phyloP scores from a whole-genome alignment of 352 stramenopile species.

The Phytophthora syringae region DNA sequence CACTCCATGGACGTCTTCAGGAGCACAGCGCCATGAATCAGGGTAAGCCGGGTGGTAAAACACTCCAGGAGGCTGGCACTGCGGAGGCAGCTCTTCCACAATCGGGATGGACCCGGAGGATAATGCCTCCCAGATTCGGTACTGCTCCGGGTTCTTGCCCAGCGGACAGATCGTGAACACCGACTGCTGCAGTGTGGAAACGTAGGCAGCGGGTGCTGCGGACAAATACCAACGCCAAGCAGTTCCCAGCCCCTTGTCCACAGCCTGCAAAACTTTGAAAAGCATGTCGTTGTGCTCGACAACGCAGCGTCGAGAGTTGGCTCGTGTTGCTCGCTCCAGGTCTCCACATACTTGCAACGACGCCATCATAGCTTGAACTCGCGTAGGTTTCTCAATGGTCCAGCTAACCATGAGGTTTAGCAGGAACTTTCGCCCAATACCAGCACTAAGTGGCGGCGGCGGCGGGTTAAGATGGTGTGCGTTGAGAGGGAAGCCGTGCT shows the following conservation, averaged over 20 bases:
- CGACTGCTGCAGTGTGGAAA: slow-evolving; percentile 61
- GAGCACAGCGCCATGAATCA: slow-evolving; percentile 58
- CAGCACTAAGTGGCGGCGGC: slow-evolving; percentile 13
- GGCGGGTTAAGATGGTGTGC: slow-evolving; percentile 40
- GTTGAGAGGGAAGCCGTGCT: slow-evolving; percentile 69
- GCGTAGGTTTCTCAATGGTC: slow-evolving; percentile 68
- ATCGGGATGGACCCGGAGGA: slow-evolving; percentile 69
- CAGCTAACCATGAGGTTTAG: slow-evolving; percentile 76
- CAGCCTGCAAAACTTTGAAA: slow-evolving; percentile 63
- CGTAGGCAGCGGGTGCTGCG: slow-evolving; percentile 52
- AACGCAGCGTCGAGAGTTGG: slow-evolving; percentile 43
- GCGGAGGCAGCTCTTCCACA: slow-evolving; percentile 55
- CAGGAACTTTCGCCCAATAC: slow-evolving; percentile 42
- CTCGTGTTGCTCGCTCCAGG: slow-evolving; percentile 19
- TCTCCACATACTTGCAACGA: slow-evolving; percentile 49
- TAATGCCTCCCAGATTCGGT: slow-evolving; percentile 73
- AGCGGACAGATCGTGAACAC: slow-evolving; percentile 70
- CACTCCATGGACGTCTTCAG: slow-evolving; percentile 61
- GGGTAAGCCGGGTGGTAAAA: slow-evolving; percentile 73
- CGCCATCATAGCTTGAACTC: slow-evolving; percentile 64
- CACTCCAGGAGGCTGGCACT: slow-evolving; percentile 43
- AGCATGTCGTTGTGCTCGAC: slow-evolving; percentile 67
- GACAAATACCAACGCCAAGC: slow-evolving; percentile 60
- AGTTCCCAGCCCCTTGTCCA: slow-evolving; percentile 50
- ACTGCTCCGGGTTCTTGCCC: slow-evolving; percentile 75